A percentile compares a stretch with the other conserved stretches of the same genome.
phyloP scores from a whole-genome alignment of 2,329 filamentous ascomycete species.

The Beauveria sp. region DNA sequence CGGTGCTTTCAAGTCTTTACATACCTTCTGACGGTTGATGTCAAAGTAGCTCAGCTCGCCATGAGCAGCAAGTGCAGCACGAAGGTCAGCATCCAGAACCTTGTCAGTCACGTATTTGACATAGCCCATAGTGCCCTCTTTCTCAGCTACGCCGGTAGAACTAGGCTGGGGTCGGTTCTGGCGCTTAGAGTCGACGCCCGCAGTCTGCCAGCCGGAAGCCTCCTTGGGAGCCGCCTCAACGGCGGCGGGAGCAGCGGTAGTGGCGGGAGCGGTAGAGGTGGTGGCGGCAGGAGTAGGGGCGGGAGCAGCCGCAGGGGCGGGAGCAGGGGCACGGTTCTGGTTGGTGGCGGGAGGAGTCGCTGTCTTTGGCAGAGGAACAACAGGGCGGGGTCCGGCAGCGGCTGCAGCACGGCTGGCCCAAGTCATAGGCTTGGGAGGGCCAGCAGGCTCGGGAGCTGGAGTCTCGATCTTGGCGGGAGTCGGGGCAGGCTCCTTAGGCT shows the following conservation, averaged over 20 bases:
- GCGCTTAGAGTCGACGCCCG: slow-evolving; percentile 74
- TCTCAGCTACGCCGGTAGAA: slow-evolving; percentile 52
- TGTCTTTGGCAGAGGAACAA: slow-evolving; percentile 50
- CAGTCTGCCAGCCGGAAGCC: slow-evolving; percentile 69
- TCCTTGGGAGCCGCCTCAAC: slow-evolving; percentile 41
- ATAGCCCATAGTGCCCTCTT: slow-evolving; percentile 75
- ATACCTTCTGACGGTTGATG: slow-evolving; percentile 76
- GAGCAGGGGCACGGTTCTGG: slow-evolving; percentile 44
- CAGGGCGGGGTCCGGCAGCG: slow-evolving; percentile 45
- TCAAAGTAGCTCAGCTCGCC: slow-evolving; percentile 68
- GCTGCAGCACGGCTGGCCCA: slow-evolving; percentile 67
- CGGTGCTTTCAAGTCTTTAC: slow-evolving; percentile 14
- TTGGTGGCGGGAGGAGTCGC: slow-evolving; percentile 40
- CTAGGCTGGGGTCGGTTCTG: slow-evolving; percentile 67
- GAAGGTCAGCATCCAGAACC: slow-evolving; percentile 68
- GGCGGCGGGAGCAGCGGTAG: slow-evolving; percentile 23
- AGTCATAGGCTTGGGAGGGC: slow-evolving; percentile 53
- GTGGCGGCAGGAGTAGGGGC: slow-evolving; percentile 37
- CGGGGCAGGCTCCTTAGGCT: slow-evolving; percentile 56
- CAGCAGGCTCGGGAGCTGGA: slow-evolving; percentile 42
- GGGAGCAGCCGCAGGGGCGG: slow-evolving; percentile 34
- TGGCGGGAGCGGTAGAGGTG: slow-evolving; percentile 28
- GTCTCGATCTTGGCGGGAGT: slow-evolving; percentile 34
- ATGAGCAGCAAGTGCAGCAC: slow-evolving; percentile 60
- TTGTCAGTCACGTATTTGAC: slow-evolving; percentile 94